Evolutionary conservation across 768 basidiomycete species (phyloP), one percentile per base, ranked within the genome.

Genomic region (Russula compacta): DNA sequence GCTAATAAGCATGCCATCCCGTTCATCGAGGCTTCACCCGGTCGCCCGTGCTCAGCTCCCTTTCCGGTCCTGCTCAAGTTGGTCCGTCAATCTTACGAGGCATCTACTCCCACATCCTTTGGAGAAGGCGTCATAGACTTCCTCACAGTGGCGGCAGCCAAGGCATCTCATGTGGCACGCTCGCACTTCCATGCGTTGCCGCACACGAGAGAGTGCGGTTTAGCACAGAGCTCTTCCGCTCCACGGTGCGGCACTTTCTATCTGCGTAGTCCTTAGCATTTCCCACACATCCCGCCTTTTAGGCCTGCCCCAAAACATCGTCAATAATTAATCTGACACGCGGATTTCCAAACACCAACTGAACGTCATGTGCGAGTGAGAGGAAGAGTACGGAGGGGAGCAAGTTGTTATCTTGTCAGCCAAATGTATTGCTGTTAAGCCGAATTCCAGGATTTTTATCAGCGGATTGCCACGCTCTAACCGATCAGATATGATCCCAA

Each of bases 71-170:
- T 63, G 11, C 52, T 63, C 38, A 33, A 42, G n/a, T 11, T 58
- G 38, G 61, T 53, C 21, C 52, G 61, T 35, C 43, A 32, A 15
- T 19, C 29, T 36, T 44, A 58, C 14, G 61, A 58, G 21, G 6
- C 56, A 17, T 32, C 56, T 35, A 15, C 51, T 14, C 11, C 56
- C 9, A 21, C 24, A 2, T 53, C 61, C 17, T 53, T 53, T 17
- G 12, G 46, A 19, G 61, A 63, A 29, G 47, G 56, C 14, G 19
- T 58, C 46, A 29, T 53, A 11, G 61, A 63, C 46, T 43, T 63
- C 9, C 21, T 63, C 46, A 63, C 61, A 12, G 61, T 63, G 39
- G 44, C 61, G 33, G 56, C 61, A 2, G 61, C 56, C 39, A 58
- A 35, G 58, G 48, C 49, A 38, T 57, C 56, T 17, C 60, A 57